phyloP scores from a whole-genome alignment of 2,329 filamentous ascomycete species.

The Emmonsiellopsis sp. region DNA sequence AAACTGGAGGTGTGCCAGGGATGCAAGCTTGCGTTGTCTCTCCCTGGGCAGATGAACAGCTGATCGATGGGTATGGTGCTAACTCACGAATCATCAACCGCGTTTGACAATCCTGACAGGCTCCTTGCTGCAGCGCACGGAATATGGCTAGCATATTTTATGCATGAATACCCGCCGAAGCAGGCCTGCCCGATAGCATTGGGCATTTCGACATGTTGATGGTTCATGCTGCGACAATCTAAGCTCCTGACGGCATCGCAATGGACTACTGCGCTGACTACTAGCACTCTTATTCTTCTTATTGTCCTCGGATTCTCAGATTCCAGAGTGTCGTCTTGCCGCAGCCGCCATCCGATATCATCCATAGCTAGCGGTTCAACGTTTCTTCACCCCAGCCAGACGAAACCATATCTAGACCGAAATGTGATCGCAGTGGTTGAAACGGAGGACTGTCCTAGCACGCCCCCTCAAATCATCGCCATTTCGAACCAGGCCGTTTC shows the following conservation, averaged over 20 bases:
- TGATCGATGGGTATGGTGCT: not conserved
- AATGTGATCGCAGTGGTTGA: too few relatives aligned
- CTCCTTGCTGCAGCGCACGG: not conserved
- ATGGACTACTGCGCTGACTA: not conserved
- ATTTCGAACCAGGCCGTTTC: too few relatives aligned
- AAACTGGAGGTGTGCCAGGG: not conserved
- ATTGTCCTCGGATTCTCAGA: too few relatives aligned
- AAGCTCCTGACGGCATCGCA: not conserved
- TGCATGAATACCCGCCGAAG: not conserved
- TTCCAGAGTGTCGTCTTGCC: too few relatives aligned
- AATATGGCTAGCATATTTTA: not conserved
- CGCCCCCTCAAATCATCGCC: too few relatives aligned
- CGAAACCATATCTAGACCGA: too few relatives aligned
- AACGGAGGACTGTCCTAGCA: too few relatives aligned
- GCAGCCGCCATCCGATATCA: too few relatives aligned
- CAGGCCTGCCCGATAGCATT: not conserved
- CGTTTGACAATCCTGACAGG: not conserved
- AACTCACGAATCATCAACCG: not conserved
- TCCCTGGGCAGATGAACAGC: not conserved
- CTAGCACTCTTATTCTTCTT: too few relatives aligned
- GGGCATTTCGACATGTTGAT: not conserved
- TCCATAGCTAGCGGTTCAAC: too few relatives aligned
- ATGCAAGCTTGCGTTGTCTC: conserved; percentile 1
- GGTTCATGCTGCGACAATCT: not conserved
- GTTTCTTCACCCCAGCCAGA: too few relatives aligned